Evolutionary conservation across 1,284 basidiomycete genomes (phyloP).

Genomic region (Apiotrichum laibachii): DNA sequence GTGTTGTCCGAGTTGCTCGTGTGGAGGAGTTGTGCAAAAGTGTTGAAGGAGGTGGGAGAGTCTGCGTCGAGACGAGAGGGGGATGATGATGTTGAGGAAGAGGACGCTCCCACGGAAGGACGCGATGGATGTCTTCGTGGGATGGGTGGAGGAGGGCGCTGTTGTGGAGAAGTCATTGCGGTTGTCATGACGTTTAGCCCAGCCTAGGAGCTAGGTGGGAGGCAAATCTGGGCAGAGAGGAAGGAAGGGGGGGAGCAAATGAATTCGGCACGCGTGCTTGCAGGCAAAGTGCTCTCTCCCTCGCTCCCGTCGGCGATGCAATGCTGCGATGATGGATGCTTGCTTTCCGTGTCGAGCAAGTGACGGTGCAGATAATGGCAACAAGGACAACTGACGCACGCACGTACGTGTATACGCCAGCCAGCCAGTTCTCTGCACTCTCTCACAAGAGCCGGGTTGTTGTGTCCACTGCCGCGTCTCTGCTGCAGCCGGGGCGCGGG

Average conservation of each 20-base stretch:
- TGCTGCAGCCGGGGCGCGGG: too few relatives aligned
- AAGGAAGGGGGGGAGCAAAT: not conserved
- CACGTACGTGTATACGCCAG: too few relatives aligned
- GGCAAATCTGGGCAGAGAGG: not conserved
- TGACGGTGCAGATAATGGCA: too few relatives aligned
- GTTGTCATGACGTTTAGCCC: not conserved
- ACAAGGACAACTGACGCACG: too few relatives aligned
- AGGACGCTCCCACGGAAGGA: constrained; percentile 4
- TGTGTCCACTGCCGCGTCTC: too few relatives aligned
- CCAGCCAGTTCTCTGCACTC: too few relatives aligned
- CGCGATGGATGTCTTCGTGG: constrained; percentile 20
- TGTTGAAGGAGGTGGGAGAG: not conserved
- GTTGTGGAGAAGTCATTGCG: not conserved
- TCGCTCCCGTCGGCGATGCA: too few relatives aligned
- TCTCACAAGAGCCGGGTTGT: too few relatives aligned
- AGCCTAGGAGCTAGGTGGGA: not conserved
- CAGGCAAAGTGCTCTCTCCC: too few relatives aligned
- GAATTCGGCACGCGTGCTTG: not conserved
- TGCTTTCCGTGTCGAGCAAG: too few relatives aligned
- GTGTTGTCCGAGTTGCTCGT: not conserved
- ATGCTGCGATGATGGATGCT: too few relatives aligned
- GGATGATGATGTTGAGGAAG: not conserved
- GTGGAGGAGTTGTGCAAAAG: not conserved
- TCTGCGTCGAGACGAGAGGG: too few relatives aligned
- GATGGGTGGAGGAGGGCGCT: constrained; percentile 11